Evolutionary conservation across 2,329 filamentous ascomycete genomes (phyloP).

Genomic region (Phialophora verrucosa): DNA sequence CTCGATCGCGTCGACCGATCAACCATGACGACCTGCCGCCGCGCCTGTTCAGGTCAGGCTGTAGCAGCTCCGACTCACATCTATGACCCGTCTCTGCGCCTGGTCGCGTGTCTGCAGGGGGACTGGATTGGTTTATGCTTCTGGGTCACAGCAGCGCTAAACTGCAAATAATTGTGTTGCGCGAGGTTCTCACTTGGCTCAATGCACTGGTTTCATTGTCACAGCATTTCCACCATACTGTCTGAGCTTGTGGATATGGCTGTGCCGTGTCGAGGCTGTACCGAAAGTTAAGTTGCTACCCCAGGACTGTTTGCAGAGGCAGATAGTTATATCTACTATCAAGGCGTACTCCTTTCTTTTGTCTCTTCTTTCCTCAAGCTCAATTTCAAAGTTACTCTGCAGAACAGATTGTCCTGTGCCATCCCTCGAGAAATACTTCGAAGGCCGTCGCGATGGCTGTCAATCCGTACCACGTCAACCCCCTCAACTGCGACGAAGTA

Average conservation of each 20-base stretch:
- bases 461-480: slow-evolving; percentile 27
- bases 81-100: neutral
- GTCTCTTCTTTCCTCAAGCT: neutral
- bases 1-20: neutral
- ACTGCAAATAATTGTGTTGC: neutral
- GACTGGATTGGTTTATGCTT: neutral
- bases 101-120: neutral
- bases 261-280: neutral
- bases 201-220: neutral
- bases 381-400: neutral
- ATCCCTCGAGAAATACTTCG: neutral
- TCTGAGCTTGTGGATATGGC: neutral
- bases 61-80: neutral
- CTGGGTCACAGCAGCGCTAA: neutral
- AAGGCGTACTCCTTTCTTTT: neutral
- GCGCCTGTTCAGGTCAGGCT: neutral
- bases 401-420: neutral
- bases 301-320: neutral
- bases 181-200: neutral
- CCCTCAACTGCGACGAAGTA: slow-evolving; percentile 41
- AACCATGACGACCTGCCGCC: neutral
- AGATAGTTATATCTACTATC: neutral
- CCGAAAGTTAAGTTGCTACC: neutral
- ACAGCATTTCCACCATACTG: neutral
- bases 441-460: slow-evolving; percentile 20